These are phyloP conservation scores for Tricladium varicosporioides DNA, from an alignment of 2,329 filamentous ascomycete genomes.

Conservation along the genomic window DNA sequence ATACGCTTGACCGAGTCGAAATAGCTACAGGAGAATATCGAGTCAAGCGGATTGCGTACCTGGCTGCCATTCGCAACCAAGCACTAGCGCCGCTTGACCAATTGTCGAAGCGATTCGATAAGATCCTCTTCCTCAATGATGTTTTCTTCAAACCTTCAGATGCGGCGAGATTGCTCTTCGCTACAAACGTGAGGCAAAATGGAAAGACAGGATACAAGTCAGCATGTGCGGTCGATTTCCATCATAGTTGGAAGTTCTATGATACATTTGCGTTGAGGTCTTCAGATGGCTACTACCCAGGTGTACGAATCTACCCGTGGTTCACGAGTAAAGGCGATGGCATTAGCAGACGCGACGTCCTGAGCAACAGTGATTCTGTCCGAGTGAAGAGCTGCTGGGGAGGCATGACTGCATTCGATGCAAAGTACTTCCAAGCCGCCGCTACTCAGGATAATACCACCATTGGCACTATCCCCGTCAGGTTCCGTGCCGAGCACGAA, in stretches of 20 bases:
- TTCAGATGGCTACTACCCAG: slow-evolving; percentile 55
- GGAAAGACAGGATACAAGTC: slow-evolving; percentile 57
- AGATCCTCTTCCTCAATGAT: slow-evolving; percentile 64
- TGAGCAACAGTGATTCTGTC: slow-evolving; percentile 59
- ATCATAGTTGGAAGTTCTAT: slow-evolving; percentile 64
- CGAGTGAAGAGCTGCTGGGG: slow-evolving; percentile 71
- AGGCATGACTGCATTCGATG: slow-evolving; percentile 67
- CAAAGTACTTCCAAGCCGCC: slow-evolving; percentile 49
- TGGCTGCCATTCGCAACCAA: slow-evolving; percentile 70
- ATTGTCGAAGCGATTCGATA: slow-evolving; percentile 45
- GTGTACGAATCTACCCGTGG: slow-evolving; percentile 64
- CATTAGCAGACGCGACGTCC: slow-evolving; percentile 56
- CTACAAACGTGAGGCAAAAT: slow-evolving; percentile 45
- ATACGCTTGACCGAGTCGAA: too few relatives aligned
- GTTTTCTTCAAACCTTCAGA: slow-evolving; percentile 50
- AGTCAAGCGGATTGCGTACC: slow-evolving; percentile 66
- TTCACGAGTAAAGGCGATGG: slow-evolving; percentile 52
- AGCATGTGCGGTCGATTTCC: slow-evolving; percentile 68
- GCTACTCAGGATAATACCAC: too few relatives aligned
- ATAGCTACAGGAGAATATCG: slow-evolving; percentile 48
- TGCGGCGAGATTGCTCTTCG: slow-evolving; percentile 57
- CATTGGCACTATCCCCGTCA: slow-evolving; percentile 39
- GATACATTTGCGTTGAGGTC: slow-evolving; percentile 72
- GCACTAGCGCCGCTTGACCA: slow-evolving; percentile 61
- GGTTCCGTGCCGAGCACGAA: slow-evolving; percentile 56